A percentile compares a stretch with the other conserved stretches of the same genome.
These are phyloP conservation scores for Botrytis cinerea DNA, from an alignment of 2,329 filamentous ascomycete genomes.

Conservation along the genomic window DNA sequence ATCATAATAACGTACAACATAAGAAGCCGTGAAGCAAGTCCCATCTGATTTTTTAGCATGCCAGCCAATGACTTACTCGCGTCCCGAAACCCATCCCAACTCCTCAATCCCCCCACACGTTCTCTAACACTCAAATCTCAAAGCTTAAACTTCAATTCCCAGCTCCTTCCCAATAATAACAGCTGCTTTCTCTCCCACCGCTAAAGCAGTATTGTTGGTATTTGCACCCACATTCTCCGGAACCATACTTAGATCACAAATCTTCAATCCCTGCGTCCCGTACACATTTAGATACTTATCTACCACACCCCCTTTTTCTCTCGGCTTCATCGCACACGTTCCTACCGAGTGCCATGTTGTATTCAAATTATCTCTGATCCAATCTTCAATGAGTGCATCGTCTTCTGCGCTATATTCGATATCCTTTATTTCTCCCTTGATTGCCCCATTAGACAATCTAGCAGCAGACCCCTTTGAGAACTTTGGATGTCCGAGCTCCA, in stretches of 20 bases:
- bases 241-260: slow-evolving; percentile 46
- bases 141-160: slow-evolving; percentile 39
- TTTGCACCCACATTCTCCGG: slow-evolving; percentile 47
- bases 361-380: slow-evolving; percentile 45
- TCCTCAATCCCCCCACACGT: neutral
- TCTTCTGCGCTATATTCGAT: slow-evolving; percentile 44
- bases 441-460: slow-evolving; percentile 34
- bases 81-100: too few relatives aligned
- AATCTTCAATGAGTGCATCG: slow-evolving; percentile 46
- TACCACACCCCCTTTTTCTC: slow-evolving; percentile 45
- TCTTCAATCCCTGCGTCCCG: slow-evolving; percentile 45
- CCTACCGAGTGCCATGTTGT: slow-evolving; percentile 48
- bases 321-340: slow-evolving; percentile 46
- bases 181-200: slow-evolving; percentile 47
- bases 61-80: neutral
- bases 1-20: neutral
- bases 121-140: slow-evolving; percentile 32
- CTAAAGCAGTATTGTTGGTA: slow-evolving; percentile 50
- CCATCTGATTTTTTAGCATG: neutral
- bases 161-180: slow-evolving; percentile 46
- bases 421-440: slow-evolving; percentile 41
- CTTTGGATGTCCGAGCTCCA: slow-evolving; percentile 47
- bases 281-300: slow-evolving; percentile 46
- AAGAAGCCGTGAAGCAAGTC: neutral
- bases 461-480: slow-evolving; percentile 49